phyloP scores from a whole-genome alignment of 1,139 yeast species.

The Spencermartinsiella ligniputridi region DNA sequence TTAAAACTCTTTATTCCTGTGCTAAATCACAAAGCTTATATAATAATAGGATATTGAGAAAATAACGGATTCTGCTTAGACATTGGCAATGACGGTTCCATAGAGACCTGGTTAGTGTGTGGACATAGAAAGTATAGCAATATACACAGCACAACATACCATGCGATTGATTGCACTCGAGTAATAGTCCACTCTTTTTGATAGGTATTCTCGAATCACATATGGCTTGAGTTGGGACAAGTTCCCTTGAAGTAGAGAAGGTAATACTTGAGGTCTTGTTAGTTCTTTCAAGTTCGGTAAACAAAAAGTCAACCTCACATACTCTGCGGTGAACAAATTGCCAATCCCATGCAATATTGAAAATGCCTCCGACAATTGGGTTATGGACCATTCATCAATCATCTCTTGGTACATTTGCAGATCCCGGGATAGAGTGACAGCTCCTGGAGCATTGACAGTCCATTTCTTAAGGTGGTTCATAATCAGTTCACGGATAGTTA shows the following conservation, averaged over 20 bases:
- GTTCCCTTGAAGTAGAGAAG: conserved; percentile 80
- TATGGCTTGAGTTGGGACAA: conserved; percentile 64
- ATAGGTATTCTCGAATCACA: conserved; percentile 62
- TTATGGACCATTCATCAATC: conserved; percentile 66
- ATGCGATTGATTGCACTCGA: conserved; percentile 51
- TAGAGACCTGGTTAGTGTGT: background rate
- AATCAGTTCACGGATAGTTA: conserved; percentile 53
- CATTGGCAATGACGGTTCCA: background rate
- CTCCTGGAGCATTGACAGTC: conserved; percentile 77
- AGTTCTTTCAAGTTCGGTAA: conserved; percentile 1
- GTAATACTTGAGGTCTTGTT: conserved; percentile 53
- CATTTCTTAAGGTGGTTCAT: conserved; percentile 73
- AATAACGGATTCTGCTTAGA: background rate
- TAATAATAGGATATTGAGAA: conserved; percentile 11
- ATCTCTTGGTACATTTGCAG: conserved; percentile 71
- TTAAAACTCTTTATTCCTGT: no score
- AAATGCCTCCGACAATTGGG: conserved; percentile 63
- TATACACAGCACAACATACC: conserved; percentile 8
- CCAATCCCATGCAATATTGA: conserved; percentile 76
- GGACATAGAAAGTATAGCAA: background rate
- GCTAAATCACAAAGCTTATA: no score
- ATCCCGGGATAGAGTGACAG: conserved; percentile 75
- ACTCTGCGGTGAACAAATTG: conserved; percentile 75
- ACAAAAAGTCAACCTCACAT: conserved; percentile 23
- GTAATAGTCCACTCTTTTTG: conserved; percentile 63